phyloP scores from a whole-genome alignment of 257 asterid species.

The Voacanga thouarsii region DNA sequence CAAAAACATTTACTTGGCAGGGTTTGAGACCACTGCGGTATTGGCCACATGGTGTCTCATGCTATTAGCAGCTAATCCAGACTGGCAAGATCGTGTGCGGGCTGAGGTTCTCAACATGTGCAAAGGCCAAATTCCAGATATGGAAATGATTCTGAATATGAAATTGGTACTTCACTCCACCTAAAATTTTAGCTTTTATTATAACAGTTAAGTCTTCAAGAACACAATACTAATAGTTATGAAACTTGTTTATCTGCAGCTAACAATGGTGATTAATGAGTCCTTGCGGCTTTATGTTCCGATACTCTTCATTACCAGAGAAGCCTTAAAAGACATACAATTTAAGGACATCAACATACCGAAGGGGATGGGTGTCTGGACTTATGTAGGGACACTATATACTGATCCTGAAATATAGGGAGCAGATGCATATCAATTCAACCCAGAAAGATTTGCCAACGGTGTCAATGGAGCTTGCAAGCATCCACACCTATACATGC shows the following conservation, averaged over 20 bases:
- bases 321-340: constrained; percentile 36
- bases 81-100: too few relatives aligned
- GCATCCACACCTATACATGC: constrained; percentile 38
- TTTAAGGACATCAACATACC: constrained; percentile 25
- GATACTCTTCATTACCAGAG: constrained; percentile 31
- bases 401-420: constrained; percentile 38
- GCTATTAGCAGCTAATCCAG: too few relatives aligned
- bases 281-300: constrained; percentile 40
- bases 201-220: not conserved
- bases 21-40: too few relatives aligned
- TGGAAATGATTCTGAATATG: constrained; percentile 36
- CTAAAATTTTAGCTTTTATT: too few relatives aligned
- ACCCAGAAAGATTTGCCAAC: constrained; percentile 35
- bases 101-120: too few relatives aligned
- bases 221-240: not conserved
- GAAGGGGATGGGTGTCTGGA: constrained; percentile 37
- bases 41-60: too few relatives aligned
- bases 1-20: constrained; percentile 24
- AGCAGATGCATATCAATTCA: constrained; percentile 27
- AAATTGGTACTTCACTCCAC: constrained; percentile 24
- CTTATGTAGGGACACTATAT: constrained; percentile 21
- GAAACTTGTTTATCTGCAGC: constrained; percentile 14
- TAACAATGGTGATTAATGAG: constrained; percentile 36
- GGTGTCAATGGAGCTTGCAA: constrained; percentile 45
- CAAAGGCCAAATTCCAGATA: constrained; percentile 31